Percentiles rank a stretch among this genome's conserved stretches.
phyloP scores from a whole-genome alignment of 179 eudicot genomes.

The Sideroxylon spinosum region DNA sequence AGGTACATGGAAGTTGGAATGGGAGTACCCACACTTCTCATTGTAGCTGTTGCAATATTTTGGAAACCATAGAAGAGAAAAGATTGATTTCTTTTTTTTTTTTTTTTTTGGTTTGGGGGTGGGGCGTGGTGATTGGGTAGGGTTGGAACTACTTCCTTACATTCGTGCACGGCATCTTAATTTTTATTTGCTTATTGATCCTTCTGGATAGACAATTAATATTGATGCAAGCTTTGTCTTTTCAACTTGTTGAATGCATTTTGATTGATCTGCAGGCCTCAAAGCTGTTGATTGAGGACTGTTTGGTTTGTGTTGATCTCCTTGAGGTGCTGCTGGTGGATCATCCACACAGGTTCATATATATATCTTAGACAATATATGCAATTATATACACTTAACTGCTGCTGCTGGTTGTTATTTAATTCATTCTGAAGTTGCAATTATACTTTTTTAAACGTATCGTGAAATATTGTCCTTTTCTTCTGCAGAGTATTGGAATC shows the following conservation, averaged over 20 bases:
- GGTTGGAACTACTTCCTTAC: neutral
- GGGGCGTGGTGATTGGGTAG: neutral
- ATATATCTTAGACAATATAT: neutral
- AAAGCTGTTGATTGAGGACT: constrained; percentile 73
- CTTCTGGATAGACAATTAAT: neutral
- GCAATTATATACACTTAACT: neutral
- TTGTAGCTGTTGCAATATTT: neutral
- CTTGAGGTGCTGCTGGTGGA: constrained; percentile 78
- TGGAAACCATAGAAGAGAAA: neutral
- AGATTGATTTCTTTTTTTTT: no score
- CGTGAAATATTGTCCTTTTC: neutral
- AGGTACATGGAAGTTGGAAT: no score
- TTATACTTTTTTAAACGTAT: neutral
- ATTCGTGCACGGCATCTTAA: neutral
- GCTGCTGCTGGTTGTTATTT: neutral
- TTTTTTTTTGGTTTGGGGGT: no score
- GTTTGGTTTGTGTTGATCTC: constrained; percentile 75
- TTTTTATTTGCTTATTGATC: neutral
- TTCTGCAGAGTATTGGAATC: constrained; percentile 65
- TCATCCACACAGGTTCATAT: constrained; percentile 65
- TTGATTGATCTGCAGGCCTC: constrained; percentile 53
- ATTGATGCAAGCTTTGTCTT: neutral
- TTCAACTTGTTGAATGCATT: neutral
- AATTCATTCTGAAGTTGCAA: neutral
- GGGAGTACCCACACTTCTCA: neutral